Base-by-base conservation (phyloP, 306 rosid species). In the Dryas octopetala region DNA sequence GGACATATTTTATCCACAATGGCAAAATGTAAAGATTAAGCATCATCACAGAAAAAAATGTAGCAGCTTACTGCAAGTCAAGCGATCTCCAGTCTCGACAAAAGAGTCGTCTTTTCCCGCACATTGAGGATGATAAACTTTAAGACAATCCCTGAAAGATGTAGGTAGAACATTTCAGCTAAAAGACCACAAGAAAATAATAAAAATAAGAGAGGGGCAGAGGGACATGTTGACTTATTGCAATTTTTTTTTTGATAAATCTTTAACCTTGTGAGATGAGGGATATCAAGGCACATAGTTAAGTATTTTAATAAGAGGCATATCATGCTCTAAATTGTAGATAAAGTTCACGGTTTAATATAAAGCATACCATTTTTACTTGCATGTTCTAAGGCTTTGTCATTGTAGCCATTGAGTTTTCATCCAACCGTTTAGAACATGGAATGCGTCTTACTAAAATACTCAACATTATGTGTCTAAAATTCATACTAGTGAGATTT, bases 81-180 rank as follows among this genome's bases (percentile, higher is more conserved):
- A 92, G 10, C 64, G 67, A 19, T 13, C 40, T 74, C 64, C 79
- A 59, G 79, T 77, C 71, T 79, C 74, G 77, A 82, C 62, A 79
- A 86, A 81, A 44, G 86, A 77, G 4, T 75, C 83, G 14, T 89
- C 93, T 78, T 78, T 59, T 38, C 44, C 87, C 66, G 81, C 84
- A 62, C 97, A 92, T 2, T 8, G 68, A 67, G 90, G 72, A 61
- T 90, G 96, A 76, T 89, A 92, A 28, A 89, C 83, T 84, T 92
- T 92, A 45, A 80, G 89, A 77, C 97, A 92, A 59, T 71, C 75
- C 88, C 97, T 89, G 86, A 52, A 82, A 83, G 52, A 19, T 64
- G 49, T 9, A 73, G 28, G 67, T 23, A 23, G 2, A 47, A 10
- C 9, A 48, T 12, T 55, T 43, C 10, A 51, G 16, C 16, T 32